Evolutionary conservation across 1,284 basidiomycete species (phyloP), one percentile per base, ranked within the genome.

Genomic region (Trichosporon ovoides): DNA sequence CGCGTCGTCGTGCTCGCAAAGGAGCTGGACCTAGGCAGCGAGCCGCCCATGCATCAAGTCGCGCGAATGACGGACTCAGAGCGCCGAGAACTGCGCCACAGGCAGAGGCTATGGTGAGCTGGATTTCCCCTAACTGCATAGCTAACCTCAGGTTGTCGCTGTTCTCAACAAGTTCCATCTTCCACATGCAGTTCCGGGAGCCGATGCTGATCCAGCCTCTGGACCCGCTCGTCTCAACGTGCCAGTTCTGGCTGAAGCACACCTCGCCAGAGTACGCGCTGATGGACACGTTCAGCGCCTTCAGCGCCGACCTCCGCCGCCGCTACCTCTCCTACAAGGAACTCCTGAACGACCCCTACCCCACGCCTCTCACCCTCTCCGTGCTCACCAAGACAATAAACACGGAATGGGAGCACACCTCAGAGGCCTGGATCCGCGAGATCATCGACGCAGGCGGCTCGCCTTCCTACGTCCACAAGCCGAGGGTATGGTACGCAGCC

Each of bases 141-240:
- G 31, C 57, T 54, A 37, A 38, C 52, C 14, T 37, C 43, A 71
- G 70, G 70, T 52, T 73, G 22, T 61, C 67, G 18, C 52, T 73
- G 19, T 73, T 73, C 67, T 60, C 66, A n/a, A 64, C 64, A 52
- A 73, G 70, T 57, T 69, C 71, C 0, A 68, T 73, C 34, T 73
- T 71, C 60, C 66, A 68, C 56, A 70, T 73, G 68, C 71, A 73
- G 60, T 73, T 73, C 60, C 63, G 66, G 13, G 67, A 68, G 57
- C 68, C 69, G 10, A 67, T 73, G 66, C 62, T 71, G 13, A 73
- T 73, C 33, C 53, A 62, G 7, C 65, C 66, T 19, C 65, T 62
- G 6, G 71, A 73, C 46, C 66, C 66, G 1, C 55, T 73, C 14
- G 57, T 73, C 9, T 60, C 66, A 7, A 65, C 64, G 1, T 51